Evolutionary conservation across 1,139 yeast genomes (phyloP), one percentile per base, ranked within the genome.

Genomic region (Wickerhamomyces sp.): DNA sequence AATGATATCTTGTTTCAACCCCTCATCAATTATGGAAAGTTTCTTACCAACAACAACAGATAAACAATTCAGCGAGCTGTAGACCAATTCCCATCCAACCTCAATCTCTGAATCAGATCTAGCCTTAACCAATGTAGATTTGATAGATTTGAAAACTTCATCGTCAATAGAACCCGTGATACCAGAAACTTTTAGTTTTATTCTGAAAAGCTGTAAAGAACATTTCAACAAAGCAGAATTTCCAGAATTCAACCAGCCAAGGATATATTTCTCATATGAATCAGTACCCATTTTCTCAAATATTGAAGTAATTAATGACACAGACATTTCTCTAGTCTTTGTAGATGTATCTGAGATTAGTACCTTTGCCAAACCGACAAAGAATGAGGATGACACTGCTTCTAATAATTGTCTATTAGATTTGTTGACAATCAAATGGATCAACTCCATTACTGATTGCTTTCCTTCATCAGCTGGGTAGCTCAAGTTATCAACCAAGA

Each of bases 401-500:
- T 68, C 65, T 37, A 88, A 64, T 31, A 88, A 67, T 2, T 78
- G 83, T 7, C 70, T 66, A 10, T 83, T 79, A 5, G 92, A 75
- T 56, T 84, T 86, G 34, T 71, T 68, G 24, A 92, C 67, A 42
- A 92, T 72, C 48, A 79, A 68, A 53, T 83, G 84, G 36, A 92
- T 68, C 54, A 90, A 69, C 55, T 92, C 98, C 86, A 92, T 78
- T 3, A 88, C 95, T 1, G 97, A 87, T 53, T 84, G 82, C 41
- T 97, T 74, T 38, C 98, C 99, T 33, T 79, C 75, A 45, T 83
- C 83, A 5, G 96, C 81, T 13, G 95, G 92, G 58, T 94, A 94
- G 21, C 80, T 74, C 55, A 94, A 67, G 58, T 94, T 92, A 47
- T 78, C 78, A n/a, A 90, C 84, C 61, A 92, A 70, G 55, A 83